Percentiles rank a stretch among this genome's conserved stretches.
Evolutionary conservation across 345 rosid genomes (phyloP).

Genomic region (Eutrema japonicum): DNA sequence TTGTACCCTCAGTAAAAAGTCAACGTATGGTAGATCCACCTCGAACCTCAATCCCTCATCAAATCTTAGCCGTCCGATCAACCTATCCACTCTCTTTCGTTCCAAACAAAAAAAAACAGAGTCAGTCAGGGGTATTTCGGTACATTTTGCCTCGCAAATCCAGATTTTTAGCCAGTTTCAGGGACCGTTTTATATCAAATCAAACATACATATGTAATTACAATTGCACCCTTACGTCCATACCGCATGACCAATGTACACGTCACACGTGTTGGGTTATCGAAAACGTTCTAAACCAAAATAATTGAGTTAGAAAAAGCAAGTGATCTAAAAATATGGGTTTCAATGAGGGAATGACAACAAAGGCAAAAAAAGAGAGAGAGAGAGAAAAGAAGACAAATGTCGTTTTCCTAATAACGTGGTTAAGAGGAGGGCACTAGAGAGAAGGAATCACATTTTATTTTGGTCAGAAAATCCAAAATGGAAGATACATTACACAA

Average conservation of each 20-base stretch:
- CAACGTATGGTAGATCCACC: conserved; percentile 64
- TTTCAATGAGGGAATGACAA: conserved; percentile 26
- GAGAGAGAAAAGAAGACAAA: conserved; percentile 9
- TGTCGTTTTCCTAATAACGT: conserved; percentile 51
- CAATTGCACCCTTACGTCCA: conserved; percentile 44
- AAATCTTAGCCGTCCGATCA: conserved; percentile 64
- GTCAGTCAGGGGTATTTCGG: conserved; percentile 42
- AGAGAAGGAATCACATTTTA: conserved; percentile 19
- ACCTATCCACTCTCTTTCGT: conserved; percentile 50
- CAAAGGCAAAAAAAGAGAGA: conserved; percentile 21
- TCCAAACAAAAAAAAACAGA: neutral
- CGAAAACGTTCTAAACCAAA: conserved; percentile 9
- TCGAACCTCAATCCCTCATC: conserved; percentile 58
- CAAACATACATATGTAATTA: conserved; percentile 17
- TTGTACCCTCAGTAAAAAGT: conserved; percentile 76
- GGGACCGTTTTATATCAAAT: conserved; percentile 58
- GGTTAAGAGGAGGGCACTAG: conserved; percentile 34
- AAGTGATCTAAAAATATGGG: conserved; percentile 28
- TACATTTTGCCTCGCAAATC: conserved; percentile 4
- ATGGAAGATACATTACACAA: conserved; percentile 55
- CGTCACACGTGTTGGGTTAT: conserved; percentile 28
- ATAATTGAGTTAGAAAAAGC: conserved; percentile 40
- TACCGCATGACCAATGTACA: conserved; percentile 29
- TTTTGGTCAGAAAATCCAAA: conserved; percentile 86
- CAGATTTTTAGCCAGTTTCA: conserved; percentile 53